These are phyloP conservation scores for Cucurbita argyrosperma DNA, from an alignment of 306 rosid species.

Conservation along the genomic window DNA sequence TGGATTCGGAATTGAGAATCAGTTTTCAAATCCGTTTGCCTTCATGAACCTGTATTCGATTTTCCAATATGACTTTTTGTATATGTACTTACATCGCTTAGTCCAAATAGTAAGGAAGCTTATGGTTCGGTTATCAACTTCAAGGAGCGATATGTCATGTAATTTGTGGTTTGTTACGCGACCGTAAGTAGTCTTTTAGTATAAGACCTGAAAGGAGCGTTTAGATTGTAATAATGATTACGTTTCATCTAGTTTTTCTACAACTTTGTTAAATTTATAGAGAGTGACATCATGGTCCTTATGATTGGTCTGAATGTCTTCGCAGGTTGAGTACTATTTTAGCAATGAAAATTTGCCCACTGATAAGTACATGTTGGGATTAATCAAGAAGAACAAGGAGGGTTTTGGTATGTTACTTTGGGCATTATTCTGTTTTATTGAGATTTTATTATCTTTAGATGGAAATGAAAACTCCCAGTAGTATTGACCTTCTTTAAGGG, in stretches of 20 bases:
- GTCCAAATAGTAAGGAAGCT: not conserved
- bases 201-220: not conserved
- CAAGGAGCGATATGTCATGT: not conserved
- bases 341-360: conserved; percentile 69
- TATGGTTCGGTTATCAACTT: not conserved
- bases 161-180: not conserved
- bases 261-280: not conserved
- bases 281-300: not conserved
- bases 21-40: not conserved
- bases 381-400: conserved; percentile 70
- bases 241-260: not conserved
- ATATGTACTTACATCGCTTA: not conserved
- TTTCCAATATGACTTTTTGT: not conserved
- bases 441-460: not conserved
- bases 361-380: conserved; percentile 49
- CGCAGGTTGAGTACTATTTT: conserved; percentile 89
- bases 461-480: not conserved
- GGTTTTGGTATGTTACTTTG: conserved; percentile 57
- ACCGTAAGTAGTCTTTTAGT: not conserved
- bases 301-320: not conserved
- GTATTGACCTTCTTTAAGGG: not conserved
- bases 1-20: not conserved
- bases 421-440: not conserved
- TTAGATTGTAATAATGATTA: not conserved
- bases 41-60: not conserved